Percentiles rank a stretch among this genome's conserved stretches.
Conservation (phyloP, 371 early-diverging fungal species). For the Rhizopus arrhizus region DNA sequence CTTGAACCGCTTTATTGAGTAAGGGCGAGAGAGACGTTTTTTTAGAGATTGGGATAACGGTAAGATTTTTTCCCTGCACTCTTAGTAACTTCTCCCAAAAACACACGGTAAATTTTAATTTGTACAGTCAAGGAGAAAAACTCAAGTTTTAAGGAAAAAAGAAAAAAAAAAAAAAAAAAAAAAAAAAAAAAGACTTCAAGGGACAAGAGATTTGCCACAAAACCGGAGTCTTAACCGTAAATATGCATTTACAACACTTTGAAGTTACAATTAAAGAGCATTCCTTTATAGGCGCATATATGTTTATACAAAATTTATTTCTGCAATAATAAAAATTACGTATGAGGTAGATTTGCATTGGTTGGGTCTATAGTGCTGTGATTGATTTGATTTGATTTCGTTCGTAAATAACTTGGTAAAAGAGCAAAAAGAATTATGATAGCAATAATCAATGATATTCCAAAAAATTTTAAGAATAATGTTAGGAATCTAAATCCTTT, state of each 20-base stretch:
- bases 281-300: neutral
- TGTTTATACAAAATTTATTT: neutral
- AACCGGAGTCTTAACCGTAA: neutral
- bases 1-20: too few species aligned
- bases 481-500: slow-evolving; percentile 9
- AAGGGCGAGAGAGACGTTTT: too few species aligned
- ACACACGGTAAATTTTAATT: too few species aligned
- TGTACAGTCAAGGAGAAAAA: too few species aligned
- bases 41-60: too few species aligned
- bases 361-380: slow-evolving; percentile 15
- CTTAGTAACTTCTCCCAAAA: too few species aligned
- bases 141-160: neutral
- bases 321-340: neutral
- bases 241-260: too few species aligned
- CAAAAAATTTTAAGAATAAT: slow-evolving; percentile 12
- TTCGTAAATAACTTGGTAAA: slow-evolving; percentile 18
- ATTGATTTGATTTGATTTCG: neutral
- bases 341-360: slow-evolving; percentile 17
- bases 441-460: slow-evolving; percentile 10
- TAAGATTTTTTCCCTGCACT: too few species aligned
- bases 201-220: neutral
- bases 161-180: neutral
- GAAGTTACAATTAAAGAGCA: neutral
- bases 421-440: slow-evolving; percentile 14
- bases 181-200: neutral